phyloP scores from a whole-genome alignment of 176 grass and related monocot species.

The Bromus sterilis region DNA sequence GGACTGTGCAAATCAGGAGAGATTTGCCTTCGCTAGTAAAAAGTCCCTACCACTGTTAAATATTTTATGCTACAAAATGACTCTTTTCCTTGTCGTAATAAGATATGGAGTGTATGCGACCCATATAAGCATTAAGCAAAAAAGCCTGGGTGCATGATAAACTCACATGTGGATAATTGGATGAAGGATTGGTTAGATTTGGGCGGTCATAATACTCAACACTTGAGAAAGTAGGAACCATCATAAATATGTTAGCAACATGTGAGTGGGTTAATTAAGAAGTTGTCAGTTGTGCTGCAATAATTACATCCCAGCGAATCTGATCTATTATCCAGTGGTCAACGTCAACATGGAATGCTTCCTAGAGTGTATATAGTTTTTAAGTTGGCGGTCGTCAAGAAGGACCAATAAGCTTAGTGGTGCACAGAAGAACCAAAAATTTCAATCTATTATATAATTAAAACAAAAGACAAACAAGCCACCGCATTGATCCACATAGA shows the following conservation, averaged over 20 bases:
- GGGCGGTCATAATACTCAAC: neutral
- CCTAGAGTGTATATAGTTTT: neutral
- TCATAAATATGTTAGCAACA: neutral
- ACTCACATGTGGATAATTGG: neutral
- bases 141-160: neutral
- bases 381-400: neutral
- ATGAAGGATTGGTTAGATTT: conserved; percentile 7
- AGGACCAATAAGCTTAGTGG: neutral
- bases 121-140: neutral
- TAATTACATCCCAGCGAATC: neutral
- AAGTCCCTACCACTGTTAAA: neutral
- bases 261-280: neutral
- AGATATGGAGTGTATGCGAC: neutral
- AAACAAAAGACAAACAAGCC: too few relatives aligned
- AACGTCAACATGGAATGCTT: neutral
- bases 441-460: too few relatives aligned
- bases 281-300: neutral
- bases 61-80: neutral
- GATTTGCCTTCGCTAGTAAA: neutral
- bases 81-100: neutral
- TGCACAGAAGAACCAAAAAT: neutral
- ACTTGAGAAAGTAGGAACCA: neutral
- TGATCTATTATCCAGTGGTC: neutral
- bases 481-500: too few relatives aligned
- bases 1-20: neutral